A percentile compares a stretch with the other conserved stretches of the same genome.
Conservation (phyloP, 805 yeast genomes). For the Wickerhamiella cacticola region DNA sequence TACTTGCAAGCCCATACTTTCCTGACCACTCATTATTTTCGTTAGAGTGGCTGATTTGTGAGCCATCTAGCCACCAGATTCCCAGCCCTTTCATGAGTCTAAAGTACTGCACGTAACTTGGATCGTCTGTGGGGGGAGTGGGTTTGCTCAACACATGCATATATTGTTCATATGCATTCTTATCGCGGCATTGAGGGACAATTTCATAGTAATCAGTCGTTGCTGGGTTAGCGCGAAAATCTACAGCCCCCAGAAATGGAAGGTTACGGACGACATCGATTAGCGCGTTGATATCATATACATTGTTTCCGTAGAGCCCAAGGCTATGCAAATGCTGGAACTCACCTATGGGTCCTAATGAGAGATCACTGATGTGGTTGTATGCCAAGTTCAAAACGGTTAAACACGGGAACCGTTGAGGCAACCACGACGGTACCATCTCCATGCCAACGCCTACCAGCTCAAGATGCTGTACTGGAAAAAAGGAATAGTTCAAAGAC, state of each 20-base stretch:
- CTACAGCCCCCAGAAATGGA: background rate
- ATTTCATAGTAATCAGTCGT: background rate
- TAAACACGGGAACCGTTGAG: conserved; percentile 1
- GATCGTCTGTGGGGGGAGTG: background rate
- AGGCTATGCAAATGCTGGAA: background rate
- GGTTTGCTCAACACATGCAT: background rate
- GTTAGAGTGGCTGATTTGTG: background rate
- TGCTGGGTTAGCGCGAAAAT: background rate
- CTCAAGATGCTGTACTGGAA: conserved; percentile 2
- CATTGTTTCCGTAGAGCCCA: background rate
- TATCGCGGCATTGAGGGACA: background rate
- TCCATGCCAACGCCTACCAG: background rate
- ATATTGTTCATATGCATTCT: background rate
- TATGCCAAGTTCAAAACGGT: background rate
- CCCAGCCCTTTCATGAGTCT: conserved; percentile 4
- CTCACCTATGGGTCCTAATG: background rate
- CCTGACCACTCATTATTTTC: background rate
- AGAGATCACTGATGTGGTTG: background rate
- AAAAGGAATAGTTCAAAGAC: background rate
- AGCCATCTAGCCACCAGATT: conserved; percentile 8
- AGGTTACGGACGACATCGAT: background rate
- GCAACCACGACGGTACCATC: background rate
- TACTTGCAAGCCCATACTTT: background rate
- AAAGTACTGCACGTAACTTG: background rate
- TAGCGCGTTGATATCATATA: background rate